phyloP scores from a whole-genome alignment of 441 rosid genomes.

The Arabidopsis hybrid region DNA sequence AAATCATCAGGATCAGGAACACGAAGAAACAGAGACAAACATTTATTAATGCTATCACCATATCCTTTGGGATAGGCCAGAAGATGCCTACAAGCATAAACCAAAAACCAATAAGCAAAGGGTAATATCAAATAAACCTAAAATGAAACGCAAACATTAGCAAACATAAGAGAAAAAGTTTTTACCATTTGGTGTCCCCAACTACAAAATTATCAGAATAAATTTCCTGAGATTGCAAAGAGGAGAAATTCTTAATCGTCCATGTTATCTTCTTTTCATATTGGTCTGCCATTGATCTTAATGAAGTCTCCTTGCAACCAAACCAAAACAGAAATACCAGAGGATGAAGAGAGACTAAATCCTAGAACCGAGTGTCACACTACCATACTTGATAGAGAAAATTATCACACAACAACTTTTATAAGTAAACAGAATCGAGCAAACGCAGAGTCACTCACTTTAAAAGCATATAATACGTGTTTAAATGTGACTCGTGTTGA shows the following conservation, averaged over 20 bases:
- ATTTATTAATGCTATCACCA: not conserved
- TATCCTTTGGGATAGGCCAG: not conserved
- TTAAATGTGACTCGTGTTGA: not conserved
- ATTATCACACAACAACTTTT: too few relatives aligned
- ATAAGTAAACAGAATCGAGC: not conserved
- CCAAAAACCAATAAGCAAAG: not conserved
- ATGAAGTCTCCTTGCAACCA: not conserved
- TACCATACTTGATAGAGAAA: too few relatives aligned
- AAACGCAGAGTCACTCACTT: not conserved
- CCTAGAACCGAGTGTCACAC: too few relatives aligned
- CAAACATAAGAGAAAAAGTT: not conserved
- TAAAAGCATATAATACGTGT: not conserved
- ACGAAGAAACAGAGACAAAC: not conserved
- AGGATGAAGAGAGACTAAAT: too few relatives aligned
- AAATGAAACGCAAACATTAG: not conserved
- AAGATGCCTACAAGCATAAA: not conserved
- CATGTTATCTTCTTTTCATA: slow-evolving; percentile 3
- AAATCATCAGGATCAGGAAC: not conserved
- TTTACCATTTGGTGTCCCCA: not conserved
- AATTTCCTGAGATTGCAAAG: not conserved
- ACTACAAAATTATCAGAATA: not conserved
- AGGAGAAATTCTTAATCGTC: not conserved
- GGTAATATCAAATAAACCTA: not conserved
- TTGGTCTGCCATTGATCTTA: not conserved
- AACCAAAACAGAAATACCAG: too few relatives aligned